Evolutionary conservation across 2,329 filamentous ascomycete species (phyloP), one percentile per base, ranked within the genome.

Genomic region (Colletotrichum sp.): DNA sequence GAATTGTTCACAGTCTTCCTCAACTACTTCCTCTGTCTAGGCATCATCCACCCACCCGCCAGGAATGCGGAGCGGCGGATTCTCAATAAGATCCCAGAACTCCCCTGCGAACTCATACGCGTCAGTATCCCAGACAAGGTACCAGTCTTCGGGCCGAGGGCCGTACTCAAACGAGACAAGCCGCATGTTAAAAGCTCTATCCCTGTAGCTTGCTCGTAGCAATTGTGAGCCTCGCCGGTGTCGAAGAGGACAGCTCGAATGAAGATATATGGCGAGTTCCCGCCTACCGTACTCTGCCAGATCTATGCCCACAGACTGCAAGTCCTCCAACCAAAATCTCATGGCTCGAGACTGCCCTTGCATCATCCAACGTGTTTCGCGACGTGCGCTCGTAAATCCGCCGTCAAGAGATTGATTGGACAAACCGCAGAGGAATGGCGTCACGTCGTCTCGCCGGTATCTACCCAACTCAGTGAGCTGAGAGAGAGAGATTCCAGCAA

Each of bases 31-130:
- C 4, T 0, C 8, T 16, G 4, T 6, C 24, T 26, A 21, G 16
- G 16, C 30, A 4, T 69, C 66, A 59, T 34, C 57, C n/a, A 64
- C 8, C 68, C 68, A 71, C 3, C 26, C 57, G n/a, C 68, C 68
- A 1, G 68, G 68, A 36, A 71, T 15, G 7, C 28, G 39, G 10
- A 64, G 59, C 5, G 57, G 68, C 26, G 59, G 59, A 6, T 55
- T 55, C 10, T 64, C 68, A 6, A 63, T 13, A 18, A 26, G 13
- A 10, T 63, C 26, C 68, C 68, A 70, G 10, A 70, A 70, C 2
- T 70, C 68, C 12, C 36, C 68, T 1, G 57, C 57, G 26, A 18
- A 63, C 15, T 63, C 57, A 3, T 55, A 28, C 4, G 9, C n/a
- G 3, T 28, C 57, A 1, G 18, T 6, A 13, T 26, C 28, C 68